Evolutionary conservation across 129 eudicot species (phyloP).

Genomic region (Arctium lappa): DNA sequence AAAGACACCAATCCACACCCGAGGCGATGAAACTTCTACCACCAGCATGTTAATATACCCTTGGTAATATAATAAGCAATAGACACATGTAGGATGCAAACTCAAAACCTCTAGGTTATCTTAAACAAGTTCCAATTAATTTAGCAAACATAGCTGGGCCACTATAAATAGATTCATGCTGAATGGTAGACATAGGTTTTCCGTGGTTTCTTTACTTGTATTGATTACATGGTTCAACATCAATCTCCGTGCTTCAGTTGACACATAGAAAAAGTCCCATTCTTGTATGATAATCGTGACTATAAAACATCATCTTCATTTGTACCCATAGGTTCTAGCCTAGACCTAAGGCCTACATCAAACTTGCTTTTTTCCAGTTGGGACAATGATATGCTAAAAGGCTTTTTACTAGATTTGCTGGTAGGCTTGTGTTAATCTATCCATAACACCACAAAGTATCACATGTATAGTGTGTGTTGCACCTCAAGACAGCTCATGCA

Average conservation of each 20-base stretch:
- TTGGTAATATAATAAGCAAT: no score
- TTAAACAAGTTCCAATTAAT: no score
- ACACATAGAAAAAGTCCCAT: neutral
- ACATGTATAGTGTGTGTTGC: slow-evolving; percentile 27
- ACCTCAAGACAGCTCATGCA: slow-evolving; percentile 28
- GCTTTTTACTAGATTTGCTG: neutral
- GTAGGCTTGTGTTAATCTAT: slow-evolving; percentile 7
- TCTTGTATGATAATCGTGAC: no score
- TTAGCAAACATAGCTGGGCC: no score
- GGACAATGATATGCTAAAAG: neutral
- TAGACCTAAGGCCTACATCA: neutral
- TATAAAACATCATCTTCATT: neutral
- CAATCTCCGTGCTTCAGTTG: neutral
- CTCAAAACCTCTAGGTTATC: no score
- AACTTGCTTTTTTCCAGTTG: neutral
- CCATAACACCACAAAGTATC: slow-evolving; percentile 11
- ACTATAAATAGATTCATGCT: neutral
- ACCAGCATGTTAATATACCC: no score
- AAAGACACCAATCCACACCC: no score
- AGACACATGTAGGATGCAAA: no score
- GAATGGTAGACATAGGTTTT: neutral
- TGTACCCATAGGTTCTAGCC: neutral
- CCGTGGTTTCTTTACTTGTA: neutral
- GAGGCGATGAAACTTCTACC: no score
- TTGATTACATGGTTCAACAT: neutral